Percentiles rank a stretch among this genome's conserved stretches.
phyloP scores from a whole-genome alignment of 1,284 basidiomycete species.

The Xerocomus nothofagi region DNA sequence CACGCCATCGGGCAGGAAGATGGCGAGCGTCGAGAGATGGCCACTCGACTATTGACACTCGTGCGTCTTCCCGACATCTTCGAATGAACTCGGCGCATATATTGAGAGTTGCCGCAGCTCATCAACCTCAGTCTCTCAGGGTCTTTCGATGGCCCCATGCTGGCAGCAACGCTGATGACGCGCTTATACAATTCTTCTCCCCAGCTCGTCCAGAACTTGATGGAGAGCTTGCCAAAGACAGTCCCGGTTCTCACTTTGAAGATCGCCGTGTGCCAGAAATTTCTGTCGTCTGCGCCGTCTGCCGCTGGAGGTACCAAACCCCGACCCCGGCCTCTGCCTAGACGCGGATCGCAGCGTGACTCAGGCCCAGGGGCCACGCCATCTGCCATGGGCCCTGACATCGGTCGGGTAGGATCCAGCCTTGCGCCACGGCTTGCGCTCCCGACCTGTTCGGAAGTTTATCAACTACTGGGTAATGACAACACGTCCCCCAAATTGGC shows the following conservation, averaged over 20 bases:
- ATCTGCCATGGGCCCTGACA: slow-evolving; percentile 10
- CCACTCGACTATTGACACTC: slow-evolving; percentile 51
- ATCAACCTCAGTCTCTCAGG: slow-evolving; percentile 52
- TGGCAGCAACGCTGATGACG: slow-evolving; percentile 48
- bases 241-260: slow-evolving; percentile 46
- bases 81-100: background rate
- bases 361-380: background rate
- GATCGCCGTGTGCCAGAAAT: slow-evolving; percentile 48
- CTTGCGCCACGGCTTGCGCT: slow-evolving; percentile 20
- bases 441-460: slow-evolving; percentile 16
- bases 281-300: slow-evolving; percentile 33
- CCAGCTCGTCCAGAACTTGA: slow-evolving; percentile 38
- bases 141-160: slow-evolving; percentile 49
- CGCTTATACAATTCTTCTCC: slow-evolving; percentile 43
- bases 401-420: slow-evolving; percentile 14
- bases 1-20: slow-evolving; percentile 49
- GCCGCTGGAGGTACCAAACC: slow-evolving; percentile 18
- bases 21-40: slow-evolving; percentile 42
- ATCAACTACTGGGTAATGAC: slow-evolving; percentile 22
- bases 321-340: slow-evolving; percentile 38
- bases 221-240: slow-evolving; percentile 45
- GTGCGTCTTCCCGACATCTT: slow-evolving; percentile 36
- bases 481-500: slow-evolving; percentile 29
- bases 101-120: slow-evolving; percentile 40
- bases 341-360: slow-evolving; percentile 24